Evolutionary conservation across 1,139 yeast genomes (phyloP).

Genomic region (Debaryomyces fabryi): DNA sequence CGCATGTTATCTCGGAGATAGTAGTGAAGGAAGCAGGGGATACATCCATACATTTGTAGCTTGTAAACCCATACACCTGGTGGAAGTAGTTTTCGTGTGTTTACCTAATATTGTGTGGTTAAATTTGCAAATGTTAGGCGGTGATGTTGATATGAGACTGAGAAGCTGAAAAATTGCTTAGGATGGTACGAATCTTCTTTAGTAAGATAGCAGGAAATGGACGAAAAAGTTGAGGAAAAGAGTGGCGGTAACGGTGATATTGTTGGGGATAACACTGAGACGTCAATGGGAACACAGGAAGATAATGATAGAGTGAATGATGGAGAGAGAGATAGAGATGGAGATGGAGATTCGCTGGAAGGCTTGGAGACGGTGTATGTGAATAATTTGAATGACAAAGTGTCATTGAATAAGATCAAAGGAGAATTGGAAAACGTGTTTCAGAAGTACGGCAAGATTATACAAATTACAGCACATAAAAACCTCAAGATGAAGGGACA

Average conservation of each 20-base stretch:
- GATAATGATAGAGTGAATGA: neutral
- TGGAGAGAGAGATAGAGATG: neutral
- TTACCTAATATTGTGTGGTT: neutral
- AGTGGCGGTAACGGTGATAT: neutral
- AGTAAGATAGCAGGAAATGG: neutral
- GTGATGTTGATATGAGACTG: neutral
- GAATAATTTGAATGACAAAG: slow-evolving; percentile 72
- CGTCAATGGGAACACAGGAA: too few relatives aligned
- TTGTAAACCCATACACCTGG: neutral
- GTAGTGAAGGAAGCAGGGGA: neutral
- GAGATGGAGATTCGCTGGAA: neutral
- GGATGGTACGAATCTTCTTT: neutral
- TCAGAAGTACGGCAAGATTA: slow-evolving; percentile 49
- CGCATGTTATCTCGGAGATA: neutral
- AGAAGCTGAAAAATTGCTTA: neutral
- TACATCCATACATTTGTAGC: neutral
- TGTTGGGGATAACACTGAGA: neutral
- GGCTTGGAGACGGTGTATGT: slow-evolving; percentile 53
- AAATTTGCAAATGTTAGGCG: neutral
- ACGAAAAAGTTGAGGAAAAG: neutral
- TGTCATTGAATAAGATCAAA: slow-evolving; percentile 55
- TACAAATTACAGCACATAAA: slow-evolving; percentile 60
- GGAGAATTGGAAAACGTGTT: slow-evolving; percentile 45
- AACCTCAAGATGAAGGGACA: slow-evolving; percentile 76
- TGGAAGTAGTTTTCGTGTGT: neutral